These are phyloP conservation scores for Hypoxylon lenormandii DNA, from an alignment of 495 filamentous ascomycete species.

Conservation along the genomic window DNA sequence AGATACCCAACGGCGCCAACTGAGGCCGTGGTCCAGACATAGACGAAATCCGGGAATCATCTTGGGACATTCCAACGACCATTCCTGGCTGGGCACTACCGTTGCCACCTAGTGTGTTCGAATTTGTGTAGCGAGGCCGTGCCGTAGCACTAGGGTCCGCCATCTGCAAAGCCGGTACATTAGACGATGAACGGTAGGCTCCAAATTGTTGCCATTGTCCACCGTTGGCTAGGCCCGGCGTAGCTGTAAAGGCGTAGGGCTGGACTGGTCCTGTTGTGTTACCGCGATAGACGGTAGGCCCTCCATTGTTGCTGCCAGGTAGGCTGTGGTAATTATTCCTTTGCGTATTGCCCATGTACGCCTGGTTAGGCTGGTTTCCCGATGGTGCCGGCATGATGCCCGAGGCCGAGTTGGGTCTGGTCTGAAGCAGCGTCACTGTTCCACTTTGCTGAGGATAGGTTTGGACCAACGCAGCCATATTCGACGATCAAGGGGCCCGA, in stretches of 20 bases:
- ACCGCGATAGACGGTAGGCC: slow-evolving; percentile 74
- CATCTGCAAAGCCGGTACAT: slow-evolving; percentile 66
- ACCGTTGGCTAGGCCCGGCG: slow-evolving; percentile 72
- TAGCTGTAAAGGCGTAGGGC: slow-evolving; percentile 85
- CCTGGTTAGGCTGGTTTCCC: slow-evolving; percentile 67
- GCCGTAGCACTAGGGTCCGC: slow-evolving; percentile 61
- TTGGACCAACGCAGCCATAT: slow-evolving; percentile 92
- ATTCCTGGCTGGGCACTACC: slow-evolving; percentile 10
- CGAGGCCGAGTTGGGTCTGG: slow-evolving; percentile 77
- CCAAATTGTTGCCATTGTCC: slow-evolving; percentile 74
- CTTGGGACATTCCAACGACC: slow-evolving; percentile 34
- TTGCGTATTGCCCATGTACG: slow-evolving; percentile 68
- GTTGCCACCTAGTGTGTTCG: slow-evolving; percentile 38
- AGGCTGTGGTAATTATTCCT: slow-evolving; percentile 73
- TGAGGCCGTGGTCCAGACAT: slow-evolving; percentile 51
- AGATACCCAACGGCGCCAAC: slow-evolving; percentile 47
- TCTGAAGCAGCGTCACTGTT: slow-evolving; percentile 84
- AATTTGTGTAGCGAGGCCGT: slow-evolving; percentile 69
- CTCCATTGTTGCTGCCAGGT: slow-evolving; percentile 60
- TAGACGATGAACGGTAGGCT: slow-evolving; percentile 73
- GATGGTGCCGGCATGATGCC: slow-evolving; percentile 69
- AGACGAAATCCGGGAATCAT: slow-evolving; percentile 46
- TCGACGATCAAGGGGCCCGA: slow-evolving; percentile 45
- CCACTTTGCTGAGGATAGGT: slow-evolving; percentile 84
- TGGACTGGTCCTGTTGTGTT: slow-evolving; percentile 76